Evolutionary conservation across 352 stramenopile species (phyloP).

Genomic region (Globisporangium solare): DNA sequence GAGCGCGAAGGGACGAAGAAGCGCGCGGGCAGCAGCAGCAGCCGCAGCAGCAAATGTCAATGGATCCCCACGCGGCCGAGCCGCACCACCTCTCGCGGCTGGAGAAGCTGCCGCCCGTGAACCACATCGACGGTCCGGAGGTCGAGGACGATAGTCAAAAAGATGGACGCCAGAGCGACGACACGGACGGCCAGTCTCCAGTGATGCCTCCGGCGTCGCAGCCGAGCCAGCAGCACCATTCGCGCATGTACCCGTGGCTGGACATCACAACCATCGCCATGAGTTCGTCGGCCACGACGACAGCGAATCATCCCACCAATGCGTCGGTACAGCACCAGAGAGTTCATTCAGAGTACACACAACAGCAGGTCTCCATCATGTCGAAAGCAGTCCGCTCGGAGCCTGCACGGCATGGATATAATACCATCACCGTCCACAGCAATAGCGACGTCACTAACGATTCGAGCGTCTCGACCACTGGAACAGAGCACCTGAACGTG

Average conservation of each 20-base stretch:
- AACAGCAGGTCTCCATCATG: background rate
- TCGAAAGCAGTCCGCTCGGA: conserved; percentile 10
- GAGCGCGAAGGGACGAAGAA: background rate
- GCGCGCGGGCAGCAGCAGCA: no score
- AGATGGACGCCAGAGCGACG: background rate
- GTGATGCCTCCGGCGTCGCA: no score
- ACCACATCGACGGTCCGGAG: background rate
- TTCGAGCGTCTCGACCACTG: background rate
- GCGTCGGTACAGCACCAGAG: background rate
- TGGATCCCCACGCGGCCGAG: background rate
- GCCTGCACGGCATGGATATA: conserved; percentile 2
- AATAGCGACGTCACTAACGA: background rate
- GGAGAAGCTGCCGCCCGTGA: conserved; percentile 5
- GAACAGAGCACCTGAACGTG: conserved; percentile 3
- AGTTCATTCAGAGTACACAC: background rate
- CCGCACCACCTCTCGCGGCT: conserved; percentile 3
- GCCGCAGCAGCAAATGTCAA: background rate
- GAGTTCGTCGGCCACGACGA: background rate
- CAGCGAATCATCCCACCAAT: background rate
- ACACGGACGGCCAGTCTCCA: background rate
- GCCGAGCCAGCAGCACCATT: background rate
- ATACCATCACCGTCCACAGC: background rate
- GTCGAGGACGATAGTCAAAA: conserved; percentile 7
- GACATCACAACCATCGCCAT: background rate
- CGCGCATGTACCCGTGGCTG: conserved; percentile 1